These are phyloP conservation scores for Penicillium decumbens DNA, from an alignment of 2,329 filamentous ascomycete genomes.

Conservation along the genomic window DNA sequence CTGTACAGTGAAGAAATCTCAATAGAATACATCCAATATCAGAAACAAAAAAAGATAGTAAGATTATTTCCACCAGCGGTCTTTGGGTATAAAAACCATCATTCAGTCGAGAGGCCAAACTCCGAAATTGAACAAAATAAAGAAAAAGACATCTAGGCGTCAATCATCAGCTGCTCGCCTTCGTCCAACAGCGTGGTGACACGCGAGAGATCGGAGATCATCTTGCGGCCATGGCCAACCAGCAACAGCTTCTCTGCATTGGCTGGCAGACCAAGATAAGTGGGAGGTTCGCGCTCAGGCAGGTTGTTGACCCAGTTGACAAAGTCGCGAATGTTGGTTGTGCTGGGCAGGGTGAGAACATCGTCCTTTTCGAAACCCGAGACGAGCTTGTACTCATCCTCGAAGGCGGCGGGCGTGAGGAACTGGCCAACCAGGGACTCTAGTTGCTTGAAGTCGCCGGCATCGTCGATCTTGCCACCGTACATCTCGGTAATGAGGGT, in stretches of 20 bases:
- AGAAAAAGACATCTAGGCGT: slow-evolving; percentile 38
- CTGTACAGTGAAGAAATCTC: slow-evolving; percentile 12
- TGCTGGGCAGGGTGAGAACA: slow-evolving; percentile 68
- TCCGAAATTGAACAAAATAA: slow-evolving; percentile 5
- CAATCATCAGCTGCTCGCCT: slow-evolving; percentile 81
- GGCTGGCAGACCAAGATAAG: slow-evolving; percentile 85
- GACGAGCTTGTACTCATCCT: slow-evolving; percentile 85
- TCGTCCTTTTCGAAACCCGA: slow-evolving; percentile 58
- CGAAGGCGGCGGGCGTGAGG: slow-evolving; percentile 83
- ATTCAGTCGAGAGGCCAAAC: slow-evolving; percentile 8
- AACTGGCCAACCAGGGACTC: slow-evolving; percentile 68
- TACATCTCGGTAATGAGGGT: slow-evolving; percentile 91
- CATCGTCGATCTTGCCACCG: slow-evolving; percentile 94
- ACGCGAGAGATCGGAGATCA: slow-evolving; percentile 78
- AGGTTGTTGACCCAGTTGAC: slow-evolving; percentile 84
- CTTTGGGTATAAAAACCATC: slow-evolving; percentile 9
- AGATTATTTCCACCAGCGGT: slow-evolving; percentile 10
- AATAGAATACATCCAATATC: slow-evolving; percentile 11
- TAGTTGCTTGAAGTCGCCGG: slow-evolving; percentile 73
- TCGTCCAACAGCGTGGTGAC: slow-evolving; percentile 88
- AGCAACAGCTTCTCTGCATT: slow-evolving; percentile 95
- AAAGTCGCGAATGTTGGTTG: slow-evolving; percentile 80
- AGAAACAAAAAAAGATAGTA: not conserved
- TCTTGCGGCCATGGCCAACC: slow-evolving; percentile 76
- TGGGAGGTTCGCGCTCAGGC: slow-evolving; percentile 92